Evolutionary conservation across 1,284 basidiomycete genomes (phyloP).

Genomic region (Ustilago bromivora): DNA sequence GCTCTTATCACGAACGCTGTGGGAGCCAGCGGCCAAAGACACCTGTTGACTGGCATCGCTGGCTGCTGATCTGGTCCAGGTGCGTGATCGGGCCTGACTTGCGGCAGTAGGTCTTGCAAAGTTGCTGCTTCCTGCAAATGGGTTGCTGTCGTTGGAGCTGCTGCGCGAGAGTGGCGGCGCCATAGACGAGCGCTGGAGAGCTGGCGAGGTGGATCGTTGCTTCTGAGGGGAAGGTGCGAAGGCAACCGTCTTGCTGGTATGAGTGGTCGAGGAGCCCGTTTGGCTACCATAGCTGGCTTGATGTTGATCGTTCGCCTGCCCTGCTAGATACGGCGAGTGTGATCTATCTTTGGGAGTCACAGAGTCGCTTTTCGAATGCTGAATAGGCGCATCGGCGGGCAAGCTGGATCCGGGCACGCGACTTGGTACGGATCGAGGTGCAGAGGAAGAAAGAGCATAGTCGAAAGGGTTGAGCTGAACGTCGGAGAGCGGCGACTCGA

Average conservation of each 20-base stretch:
- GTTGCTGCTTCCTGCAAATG: slow-evolving; percentile 15
- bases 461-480: not conserved
- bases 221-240: slow-evolving; percentile 66
- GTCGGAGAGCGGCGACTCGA: slow-evolving; percentile 9
- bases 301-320: slow-evolving; percentile 5
- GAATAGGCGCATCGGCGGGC: slow-evolving; percentile 4
- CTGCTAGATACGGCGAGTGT: not conserved
- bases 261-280: slow-evolving; percentile 8
- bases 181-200: slow-evolving; percentile 9
- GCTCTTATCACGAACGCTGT: slow-evolving; percentile 19
- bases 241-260: slow-evolving; percentile 50
- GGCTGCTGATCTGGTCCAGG: slow-evolving; percentile 27
- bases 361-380: not conserved
- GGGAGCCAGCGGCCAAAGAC: not conserved
- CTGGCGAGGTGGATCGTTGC: slow-evolving; percentile 31
- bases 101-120: slow-evolving; percentile 57
- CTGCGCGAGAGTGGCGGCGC: slow-evolving; percentile 25
- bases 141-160: slow-evolving; percentile 16
- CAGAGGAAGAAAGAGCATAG: slow-evolving; percentile 3
- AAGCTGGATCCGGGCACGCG: slow-evolving; percentile 38
- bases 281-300: slow-evolving; percentile 27
- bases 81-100: slow-evolving; percentile 49
- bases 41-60: slow-evolving; percentile 28
- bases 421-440: slow-evolving; percentile 17
- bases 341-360: not conserved